Conservation (phyloP, 768 basidiomycete genomes). For the Serendipita sp. region DNA sequence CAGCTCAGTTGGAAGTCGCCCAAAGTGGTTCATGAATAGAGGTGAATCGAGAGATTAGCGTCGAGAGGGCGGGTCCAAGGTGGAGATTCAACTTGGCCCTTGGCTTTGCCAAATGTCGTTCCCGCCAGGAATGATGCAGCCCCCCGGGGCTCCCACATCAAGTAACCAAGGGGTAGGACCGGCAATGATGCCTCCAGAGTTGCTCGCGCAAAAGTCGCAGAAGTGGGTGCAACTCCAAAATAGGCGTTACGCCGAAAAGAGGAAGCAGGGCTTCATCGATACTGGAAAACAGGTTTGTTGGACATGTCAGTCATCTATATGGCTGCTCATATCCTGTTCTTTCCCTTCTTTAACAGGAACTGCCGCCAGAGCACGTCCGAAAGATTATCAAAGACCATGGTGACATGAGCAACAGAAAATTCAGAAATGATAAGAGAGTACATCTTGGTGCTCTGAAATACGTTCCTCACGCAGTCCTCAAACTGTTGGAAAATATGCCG, state of each 20-base stretch:
- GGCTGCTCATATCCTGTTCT: constrained; percentile 9
- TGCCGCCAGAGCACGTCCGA: constrained; percentile 93
- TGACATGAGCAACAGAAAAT: constrained; percentile 99
- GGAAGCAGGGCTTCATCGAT: constrained; percentile 77
- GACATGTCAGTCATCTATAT: not conserved
- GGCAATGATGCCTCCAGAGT: constrained; percentile 36
- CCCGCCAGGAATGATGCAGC: not conserved
- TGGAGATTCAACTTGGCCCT: not conserved
- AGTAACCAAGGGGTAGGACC: not conserved
- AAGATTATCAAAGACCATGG: constrained; percentile 99
- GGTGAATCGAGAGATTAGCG: not conserved
- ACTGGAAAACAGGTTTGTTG: constrained; percentile 71
- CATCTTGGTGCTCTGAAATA: constrained; percentile 97
- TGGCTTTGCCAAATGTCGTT: constrained; percentile 6
- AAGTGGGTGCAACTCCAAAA: constrained; percentile 94
- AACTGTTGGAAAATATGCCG: constrained; percentile 95
- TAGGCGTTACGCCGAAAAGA: constrained; percentile 82
- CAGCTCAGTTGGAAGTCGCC: not conserved
- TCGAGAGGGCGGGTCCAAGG: not conserved
- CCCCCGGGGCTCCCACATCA: not conserved
- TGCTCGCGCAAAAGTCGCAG: constrained; percentile 79
- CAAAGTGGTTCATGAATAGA: not conserved
- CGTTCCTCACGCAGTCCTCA: constrained; percentile 98
- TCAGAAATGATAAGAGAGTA: constrained; percentile 97
- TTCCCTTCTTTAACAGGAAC: constrained; percentile 37